phyloP scores from a whole-genome alignment of 306 rosid species.

The Cucurbita pepo region DNA sequence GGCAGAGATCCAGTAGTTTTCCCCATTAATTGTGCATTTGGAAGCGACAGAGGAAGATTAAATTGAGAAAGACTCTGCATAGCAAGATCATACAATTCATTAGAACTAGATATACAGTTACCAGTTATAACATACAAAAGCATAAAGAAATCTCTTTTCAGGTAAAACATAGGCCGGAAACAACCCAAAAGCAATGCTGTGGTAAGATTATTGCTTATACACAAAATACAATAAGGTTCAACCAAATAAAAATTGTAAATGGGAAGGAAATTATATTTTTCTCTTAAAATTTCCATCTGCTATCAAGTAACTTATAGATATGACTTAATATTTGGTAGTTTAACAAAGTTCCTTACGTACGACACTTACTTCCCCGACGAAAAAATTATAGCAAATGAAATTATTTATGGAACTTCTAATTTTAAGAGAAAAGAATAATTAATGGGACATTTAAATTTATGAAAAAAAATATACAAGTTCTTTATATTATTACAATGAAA shows the following conservation, averaged over 20 bases:
- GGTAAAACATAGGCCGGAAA: neutral
- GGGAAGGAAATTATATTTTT: neutral
- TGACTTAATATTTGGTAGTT: neutral
- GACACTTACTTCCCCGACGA: neutral
- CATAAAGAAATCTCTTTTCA: neutral
- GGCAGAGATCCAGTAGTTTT: constrained; percentile 58
- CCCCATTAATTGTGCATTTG: constrained; percentile 68
- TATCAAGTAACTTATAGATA: neutral
- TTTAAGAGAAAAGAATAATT: neutral
- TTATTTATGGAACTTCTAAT: neutral
- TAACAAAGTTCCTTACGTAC: neutral
- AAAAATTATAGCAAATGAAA: neutral
- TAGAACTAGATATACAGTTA: neutral
- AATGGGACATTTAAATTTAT: neutral
- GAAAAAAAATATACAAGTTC: neutral
- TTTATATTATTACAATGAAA: neutral
- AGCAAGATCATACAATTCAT: constrained; percentile 9
- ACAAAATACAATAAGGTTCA: neutral
- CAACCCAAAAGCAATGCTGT: neutral
- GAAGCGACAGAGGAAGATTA: constrained; percentile 88
- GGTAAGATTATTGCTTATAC: neutral
- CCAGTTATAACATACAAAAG: neutral
- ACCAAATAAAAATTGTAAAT: neutral
- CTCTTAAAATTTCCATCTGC: neutral
- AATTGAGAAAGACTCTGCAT: constrained; percentile 90